Conservation (phyloP, 768 basidiomycete species). For the Cystoderma amianthinum region DNA sequence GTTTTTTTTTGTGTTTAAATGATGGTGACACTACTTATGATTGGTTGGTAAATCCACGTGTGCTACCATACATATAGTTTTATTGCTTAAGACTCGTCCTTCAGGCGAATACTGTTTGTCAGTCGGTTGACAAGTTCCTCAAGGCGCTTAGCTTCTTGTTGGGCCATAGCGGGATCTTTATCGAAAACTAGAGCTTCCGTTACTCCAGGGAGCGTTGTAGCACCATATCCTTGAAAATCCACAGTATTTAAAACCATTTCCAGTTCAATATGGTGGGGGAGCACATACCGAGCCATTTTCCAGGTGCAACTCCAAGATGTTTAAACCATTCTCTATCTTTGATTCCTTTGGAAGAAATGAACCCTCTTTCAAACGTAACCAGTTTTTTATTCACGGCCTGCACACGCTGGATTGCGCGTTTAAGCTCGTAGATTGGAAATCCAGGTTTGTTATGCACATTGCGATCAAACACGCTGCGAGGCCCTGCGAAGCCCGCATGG, state of each 20-base stretch:
- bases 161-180: constrained; percentile 51
- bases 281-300: constrained; percentile 68
- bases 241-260: not conserved
- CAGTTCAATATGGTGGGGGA: constrained; percentile 11
- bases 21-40: no score
- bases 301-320: constrained; percentile 82
- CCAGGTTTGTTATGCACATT: constrained; percentile 2
- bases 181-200: constrained; percentile 74
- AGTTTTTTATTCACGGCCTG: constrained; percentile 58
- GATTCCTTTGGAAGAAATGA: constrained; percentile 73
- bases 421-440: constrained; percentile 35
- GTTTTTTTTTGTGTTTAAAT: no score
- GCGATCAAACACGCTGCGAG: not conserved
- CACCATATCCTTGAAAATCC: constrained; percentile 58
- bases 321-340: constrained; percentile 82
- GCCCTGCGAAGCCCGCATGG: constrained; percentile 6
- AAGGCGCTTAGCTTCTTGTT: constrained; percentile 55
- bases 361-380: constrained; percentile 68
- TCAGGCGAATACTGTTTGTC: constrained; percentile 30
- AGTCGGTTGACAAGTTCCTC: constrained; percentile 44
- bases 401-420: constrained; percentile 53
- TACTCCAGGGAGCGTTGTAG: constrained; percentile 77
- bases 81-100: no score
- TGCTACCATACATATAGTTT: no score
- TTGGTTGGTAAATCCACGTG: no score